phyloP scores from a whole-genome alignment of 495 filamentous ascomycete genomes.

The Polyplosphaeria fusca region DNA sequence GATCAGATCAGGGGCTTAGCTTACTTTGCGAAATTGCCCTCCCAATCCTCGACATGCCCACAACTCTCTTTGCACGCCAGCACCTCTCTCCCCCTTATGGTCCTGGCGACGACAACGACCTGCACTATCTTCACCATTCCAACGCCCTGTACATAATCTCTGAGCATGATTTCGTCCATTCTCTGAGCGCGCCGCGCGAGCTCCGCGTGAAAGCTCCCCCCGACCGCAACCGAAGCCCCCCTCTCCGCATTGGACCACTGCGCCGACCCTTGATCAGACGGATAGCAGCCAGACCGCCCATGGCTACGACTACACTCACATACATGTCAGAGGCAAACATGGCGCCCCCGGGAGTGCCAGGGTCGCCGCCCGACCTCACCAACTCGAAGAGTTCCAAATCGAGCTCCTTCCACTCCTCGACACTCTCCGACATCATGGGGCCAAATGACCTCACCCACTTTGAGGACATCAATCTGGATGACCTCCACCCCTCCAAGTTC shows the following conservation, averaged over 20 bases:
- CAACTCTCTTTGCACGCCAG: slow-evolving; percentile 19
- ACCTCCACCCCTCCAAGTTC: slow-evolving; percentile 55
- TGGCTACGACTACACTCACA: slow-evolving; percentile 27
- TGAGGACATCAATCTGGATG: slow-evolving; percentile 87
- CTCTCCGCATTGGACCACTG: too few species aligned
- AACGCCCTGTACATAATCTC: slow-evolving; percentile 19
- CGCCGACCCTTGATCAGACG: not conserved
- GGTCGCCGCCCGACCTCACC: slow-evolving; percentile 79
- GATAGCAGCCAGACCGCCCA: slow-evolving; percentile 19
- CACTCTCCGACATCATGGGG: slow-evolving; percentile 57
- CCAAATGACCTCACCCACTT: slow-evolving; percentile 59
- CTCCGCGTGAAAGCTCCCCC: not conserved
- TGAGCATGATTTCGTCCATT: slow-evolving; percentile 29
- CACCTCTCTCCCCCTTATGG: slow-evolving; percentile 8
- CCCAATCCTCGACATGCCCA: slow-evolving; percentile 23
- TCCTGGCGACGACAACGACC: slow-evolving; percentile 1
- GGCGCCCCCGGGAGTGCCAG: slow-evolving; percentile 48
- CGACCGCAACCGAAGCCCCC: not conserved
- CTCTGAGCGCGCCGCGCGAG: slow-evolving; percentile 18
- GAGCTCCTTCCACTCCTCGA: slow-evolving; percentile 79
- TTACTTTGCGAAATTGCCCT: slow-evolving; percentile 24
- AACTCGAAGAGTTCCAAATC: slow-evolving; percentile 86
- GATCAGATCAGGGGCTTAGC: slow-evolving; percentile 29
- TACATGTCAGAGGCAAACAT: slow-evolving; percentile 22
- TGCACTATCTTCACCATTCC: slow-evolving; percentile 8